Percentiles rank a stretch among this genome's conserved stretches.
Evolutionary conservation across 305 asterid species (phyloP).

Genomic region (Solanum hybrid): DNA sequence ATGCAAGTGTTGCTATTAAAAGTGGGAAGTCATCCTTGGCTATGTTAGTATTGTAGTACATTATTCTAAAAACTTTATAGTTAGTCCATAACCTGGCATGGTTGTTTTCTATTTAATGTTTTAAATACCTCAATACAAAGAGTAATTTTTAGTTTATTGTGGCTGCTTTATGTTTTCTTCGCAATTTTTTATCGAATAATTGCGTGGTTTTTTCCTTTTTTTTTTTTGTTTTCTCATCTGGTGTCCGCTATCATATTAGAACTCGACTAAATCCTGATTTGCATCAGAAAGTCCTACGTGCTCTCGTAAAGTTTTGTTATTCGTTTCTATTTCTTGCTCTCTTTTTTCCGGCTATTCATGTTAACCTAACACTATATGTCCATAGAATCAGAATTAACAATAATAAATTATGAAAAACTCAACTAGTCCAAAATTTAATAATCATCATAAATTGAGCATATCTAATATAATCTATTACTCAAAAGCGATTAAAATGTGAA

Average conservation of each 20-base stretch:
- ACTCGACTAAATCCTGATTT: too few species aligned
- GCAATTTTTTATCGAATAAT: background rate
- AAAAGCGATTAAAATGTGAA: background rate
- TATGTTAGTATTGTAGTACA: constrained; percentile 6
- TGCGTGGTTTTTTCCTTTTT: background rate
- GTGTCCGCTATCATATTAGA: too few species aligned
- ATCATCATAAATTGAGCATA: background rate
- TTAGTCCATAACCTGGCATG: background rate
- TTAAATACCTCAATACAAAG: background rate
- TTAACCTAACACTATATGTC: background rate
- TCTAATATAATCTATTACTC: background rate
- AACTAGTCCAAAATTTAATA: background rate
- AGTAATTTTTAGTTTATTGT: background rate
- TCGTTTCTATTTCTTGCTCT: too few species aligned
- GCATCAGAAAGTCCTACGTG: background rate
- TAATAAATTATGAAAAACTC: background rate
- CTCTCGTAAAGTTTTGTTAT: too few species aligned
- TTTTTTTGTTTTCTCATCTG: too few species aligned
- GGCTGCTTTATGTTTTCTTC: background rate
- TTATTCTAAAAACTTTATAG: background rate
- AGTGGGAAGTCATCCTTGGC: constrained; percentile 39
- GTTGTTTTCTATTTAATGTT: background rate
- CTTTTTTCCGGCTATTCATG: too few species aligned
- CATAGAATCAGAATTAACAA: background rate
- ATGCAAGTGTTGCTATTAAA: constrained; percentile 12